Evolutionary conservation across 306 rosid genomes (phyloP).

Genomic region (Trifolium dubium): DNA sequence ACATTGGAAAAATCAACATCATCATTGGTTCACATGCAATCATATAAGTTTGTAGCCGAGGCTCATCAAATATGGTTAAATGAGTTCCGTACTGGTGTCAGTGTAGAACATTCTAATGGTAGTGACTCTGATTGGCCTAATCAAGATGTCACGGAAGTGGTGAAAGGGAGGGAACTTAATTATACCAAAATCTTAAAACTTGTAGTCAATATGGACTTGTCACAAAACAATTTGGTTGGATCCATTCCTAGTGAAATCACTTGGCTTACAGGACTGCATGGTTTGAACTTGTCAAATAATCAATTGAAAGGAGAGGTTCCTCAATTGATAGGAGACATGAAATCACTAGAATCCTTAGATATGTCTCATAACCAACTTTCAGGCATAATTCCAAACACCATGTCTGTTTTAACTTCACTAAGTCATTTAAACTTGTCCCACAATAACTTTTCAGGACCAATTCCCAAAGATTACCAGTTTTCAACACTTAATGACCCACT

Average conservation of each 20-base stretch:
- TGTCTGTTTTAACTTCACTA: constrained; percentile 13
- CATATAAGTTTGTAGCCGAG: background rate
- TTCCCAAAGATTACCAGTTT: constrained; percentile 20
- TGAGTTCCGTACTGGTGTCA: background rate
- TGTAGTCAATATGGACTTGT: constrained; percentile 36
- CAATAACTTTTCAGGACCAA: constrained; percentile 37
- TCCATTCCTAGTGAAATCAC: constrained; percentile 22
- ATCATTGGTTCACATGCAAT: background rate
- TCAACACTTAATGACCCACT: background rate
- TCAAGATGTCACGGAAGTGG: background rate
- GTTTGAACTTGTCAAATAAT: constrained; percentile 32
- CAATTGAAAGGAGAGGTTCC: constrained; percentile 32
- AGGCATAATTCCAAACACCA: constrained; percentile 30
- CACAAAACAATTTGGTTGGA: constrained; percentile 32
- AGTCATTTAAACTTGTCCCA: constrained; percentile 22
- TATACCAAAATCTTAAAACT: constrained; percentile 7
- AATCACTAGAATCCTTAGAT: constrained; percentile 36
- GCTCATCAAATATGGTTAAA: background rate
- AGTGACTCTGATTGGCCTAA: background rate
- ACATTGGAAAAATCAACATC: background rate
- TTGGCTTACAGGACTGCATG: background rate
- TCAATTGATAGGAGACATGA: constrained; percentile 7
- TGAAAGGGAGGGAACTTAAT: constrained; percentile 28
- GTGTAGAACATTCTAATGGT: background rate
- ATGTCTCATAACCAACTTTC: constrained; percentile 36